Evolutionary conservation across 495 filamentous ascomycete genomes (phyloP), one percentile per base, ranked within the genome.

Genomic region (Penicillium odoratum): DNA sequence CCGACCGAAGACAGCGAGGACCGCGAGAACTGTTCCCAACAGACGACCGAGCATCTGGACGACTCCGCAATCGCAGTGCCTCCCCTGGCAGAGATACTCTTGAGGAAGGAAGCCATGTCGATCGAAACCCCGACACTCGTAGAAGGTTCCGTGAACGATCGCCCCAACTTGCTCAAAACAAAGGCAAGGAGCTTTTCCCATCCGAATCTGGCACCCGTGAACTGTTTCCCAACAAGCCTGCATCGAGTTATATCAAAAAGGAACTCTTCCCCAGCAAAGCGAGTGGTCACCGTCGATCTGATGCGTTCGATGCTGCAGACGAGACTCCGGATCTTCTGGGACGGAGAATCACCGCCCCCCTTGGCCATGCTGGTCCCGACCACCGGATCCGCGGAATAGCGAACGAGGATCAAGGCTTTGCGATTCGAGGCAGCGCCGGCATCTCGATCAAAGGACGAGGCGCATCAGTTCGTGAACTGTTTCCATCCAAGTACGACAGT

Each of bases 181-280:
- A 69, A 51, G 69, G 70, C 47, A 76, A 70, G 52, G 81, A 83
- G 57, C 74, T 83, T 6, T 79, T 83, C 62, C 70, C 77, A 38
- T 56, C 63, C 2, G 46, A 70, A 40, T 51, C 66, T 3, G 62
- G 69, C 40, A 48, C 62, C 7, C 72, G 77, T 30, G 78, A 81
- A 60, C 64, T 81, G 10, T 80, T 80, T 63, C 79, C 80, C 25
- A 78, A 82, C 52, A 79, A 80, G 57, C 67, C 71, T 2, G 62
- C 71, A 9, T 72, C 76, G 28, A 77, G 71, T 49, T 78, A 73
- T 50, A 61, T 80, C 34, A 79, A 78, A 57, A 88, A 86, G 51
- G 89, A 93, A 57, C 81, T 92, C 5, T 89, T 93, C 69, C 88
- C 89, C 0, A 76, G 76, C 51, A 86, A 83, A 58, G 71, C 76